These are phyloP conservation scores for Trichoderma atrobrunneum DNA, from an alignment of 2,329 filamentous ascomycete species.

Conservation along the genomic window DNA sequence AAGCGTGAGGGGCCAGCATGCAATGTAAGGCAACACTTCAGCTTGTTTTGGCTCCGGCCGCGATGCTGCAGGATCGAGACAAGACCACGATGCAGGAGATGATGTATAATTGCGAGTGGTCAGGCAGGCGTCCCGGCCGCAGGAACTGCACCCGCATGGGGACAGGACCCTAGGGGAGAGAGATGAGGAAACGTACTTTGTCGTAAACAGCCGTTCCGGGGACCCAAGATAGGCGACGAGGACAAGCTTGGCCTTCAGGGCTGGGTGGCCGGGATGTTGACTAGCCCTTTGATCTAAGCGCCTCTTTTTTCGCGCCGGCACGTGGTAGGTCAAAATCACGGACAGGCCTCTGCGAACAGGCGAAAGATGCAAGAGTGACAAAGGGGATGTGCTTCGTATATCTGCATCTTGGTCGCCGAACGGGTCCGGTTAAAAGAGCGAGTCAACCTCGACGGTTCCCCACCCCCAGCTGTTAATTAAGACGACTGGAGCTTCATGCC, in stretches of 20 bases:
- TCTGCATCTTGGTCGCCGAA: conserved; percentile 16
- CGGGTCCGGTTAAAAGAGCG: conserved; percentile 11
- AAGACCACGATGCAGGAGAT: not conserved
- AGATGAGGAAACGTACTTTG: not conserved
- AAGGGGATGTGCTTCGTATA: conserved; percentile 1
- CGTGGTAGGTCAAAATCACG: conserved; percentile 1
- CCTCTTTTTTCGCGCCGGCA: conserved; percentile 6
- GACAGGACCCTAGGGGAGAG: not conserved
- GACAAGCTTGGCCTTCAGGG: not conserved
- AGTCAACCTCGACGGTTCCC: not conserved
- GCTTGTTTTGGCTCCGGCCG: not conserved
- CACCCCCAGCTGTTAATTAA: conserved; percentile 2
- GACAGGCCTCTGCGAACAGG: not conserved
- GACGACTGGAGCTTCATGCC: not conserved
- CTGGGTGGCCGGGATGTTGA: not conserved
- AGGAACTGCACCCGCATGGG: not conserved
- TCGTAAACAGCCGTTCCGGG: not conserved
- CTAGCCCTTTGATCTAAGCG: conserved; percentile 14
- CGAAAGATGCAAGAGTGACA: not conserved
- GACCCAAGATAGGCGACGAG: not conserved
- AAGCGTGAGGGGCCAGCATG: not conserved
- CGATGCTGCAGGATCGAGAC: conserved; percentile 14
- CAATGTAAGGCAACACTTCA: not conserved
- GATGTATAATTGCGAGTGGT: not conserved
- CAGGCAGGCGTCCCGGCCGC: not conserved